Base-by-base conservation (phyloP, 1,284 basidiomycete species). In the Papiliotrema nemorosa region DNA sequence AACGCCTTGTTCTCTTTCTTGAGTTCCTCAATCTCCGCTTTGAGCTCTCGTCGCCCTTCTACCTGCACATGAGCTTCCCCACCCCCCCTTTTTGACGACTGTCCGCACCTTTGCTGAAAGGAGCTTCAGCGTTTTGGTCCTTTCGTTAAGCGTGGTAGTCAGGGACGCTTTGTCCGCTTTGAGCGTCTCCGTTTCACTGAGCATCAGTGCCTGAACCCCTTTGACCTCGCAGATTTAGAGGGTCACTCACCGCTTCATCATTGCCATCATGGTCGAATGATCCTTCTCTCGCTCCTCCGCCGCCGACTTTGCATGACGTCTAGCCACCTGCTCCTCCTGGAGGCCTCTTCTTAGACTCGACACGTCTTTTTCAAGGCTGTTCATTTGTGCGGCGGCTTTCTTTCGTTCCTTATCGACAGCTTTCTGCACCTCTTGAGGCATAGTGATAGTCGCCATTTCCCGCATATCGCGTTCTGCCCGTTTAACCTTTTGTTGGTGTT, bases 1-100 rank as follows among this genome's bases (percentile, higher is more conserved):
- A 69, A 58, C 7, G 29, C 27, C 2, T 52, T 53, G 37, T 62
- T 62, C 53, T 67, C 57, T 12, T 46, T 41, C 47, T 62, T 27
- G 14, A 66, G 54, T 22, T 50, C 47, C 24, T 53, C 49, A 2
- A 64, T 18, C 24, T 62, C 29, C 2, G 40, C 38, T 53, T 65
- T 62, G 29, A 61, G 47, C 26, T 35, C 55, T 47, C 59, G 65
- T 10, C 62, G 47, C 12, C 49, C 47, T 26, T 69, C 64, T 14
- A 51, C 49, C n/a, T 36, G 43, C 24, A 40, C 26, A 38, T 21
- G n/a, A 37, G 18, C 14, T 4, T 12, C 44, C 5, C 33, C 6
- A 29, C 14, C 3, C 9, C 24, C 4, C 21, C 12, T 21, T 36
- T 18, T 9, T 3, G 16, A 20, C 6, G 18, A 5, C 24, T 38